Percentiles rank a stretch among this genome's conserved stretches.
phyloP scores from a whole-genome alignment of 1,284 basidiomycete species.

The Ustilago loliicola region DNA sequence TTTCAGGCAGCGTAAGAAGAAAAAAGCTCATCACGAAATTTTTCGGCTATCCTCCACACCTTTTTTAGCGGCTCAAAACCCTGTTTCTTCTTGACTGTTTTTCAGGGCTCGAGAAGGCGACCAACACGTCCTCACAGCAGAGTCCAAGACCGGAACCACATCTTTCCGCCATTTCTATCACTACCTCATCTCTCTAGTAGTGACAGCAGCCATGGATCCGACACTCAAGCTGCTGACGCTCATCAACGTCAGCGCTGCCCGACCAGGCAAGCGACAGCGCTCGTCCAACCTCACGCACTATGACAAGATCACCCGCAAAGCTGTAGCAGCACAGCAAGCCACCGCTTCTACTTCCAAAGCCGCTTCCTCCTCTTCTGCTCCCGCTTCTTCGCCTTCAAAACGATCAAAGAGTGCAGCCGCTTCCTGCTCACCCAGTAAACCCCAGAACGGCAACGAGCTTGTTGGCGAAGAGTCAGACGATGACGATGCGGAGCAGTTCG shows the following conservation, averaged over 20 bases:
- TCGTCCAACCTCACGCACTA: conserved; percentile 48
- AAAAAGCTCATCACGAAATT: conserved; percentile 12
- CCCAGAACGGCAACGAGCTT: conserved; percentile 17
- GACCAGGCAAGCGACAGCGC: conserved; percentile 72
- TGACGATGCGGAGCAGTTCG: conserved; percentile 26
- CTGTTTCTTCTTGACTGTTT: neutral
- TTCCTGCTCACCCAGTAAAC: conserved; percentile 2
- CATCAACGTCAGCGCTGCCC: conserved; percentile 87
- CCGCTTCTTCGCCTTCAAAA: conserved; percentile 35
- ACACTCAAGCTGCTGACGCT: conserved; percentile 82
- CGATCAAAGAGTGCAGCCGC: conserved; percentile 11
- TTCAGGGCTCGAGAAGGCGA: neutral
- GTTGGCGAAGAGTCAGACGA: conserved; percentile 51
- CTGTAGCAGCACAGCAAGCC: conserved; percentile 41
- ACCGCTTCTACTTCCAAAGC: conserved; percentile 37
- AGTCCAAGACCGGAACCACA: neutral
- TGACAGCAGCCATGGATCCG: conserved; percentile 41
- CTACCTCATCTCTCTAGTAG: conserved; percentile 6
- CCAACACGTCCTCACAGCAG: too few relatives aligned
- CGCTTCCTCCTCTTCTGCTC: conserved; percentile 14
- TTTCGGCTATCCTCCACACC: conserved; percentile 23
- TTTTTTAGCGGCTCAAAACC: neutral
- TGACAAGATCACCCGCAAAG: conserved; percentile 39
- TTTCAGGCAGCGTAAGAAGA: neutral
- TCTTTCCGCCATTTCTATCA: conserved; percentile 8